phyloP scores from a whole-genome alignment of 2,329 filamentous ascomycete species.

The Hawksworthiomyces lignivorus region DNA sequence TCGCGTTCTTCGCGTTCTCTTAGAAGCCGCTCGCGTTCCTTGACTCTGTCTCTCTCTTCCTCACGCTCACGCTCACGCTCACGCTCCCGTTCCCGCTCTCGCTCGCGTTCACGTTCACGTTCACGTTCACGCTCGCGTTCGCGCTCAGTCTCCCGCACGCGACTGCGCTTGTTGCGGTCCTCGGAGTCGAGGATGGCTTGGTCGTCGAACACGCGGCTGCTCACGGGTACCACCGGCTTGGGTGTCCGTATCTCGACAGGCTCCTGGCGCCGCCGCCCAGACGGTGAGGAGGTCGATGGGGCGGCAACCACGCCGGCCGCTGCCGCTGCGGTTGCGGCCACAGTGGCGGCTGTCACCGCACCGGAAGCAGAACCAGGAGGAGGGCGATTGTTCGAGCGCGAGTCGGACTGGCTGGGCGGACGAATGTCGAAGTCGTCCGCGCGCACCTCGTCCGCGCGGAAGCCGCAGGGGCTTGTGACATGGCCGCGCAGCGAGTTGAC shows the following conservation, averaged over 20 bases:
- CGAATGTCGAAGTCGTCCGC: neutral
- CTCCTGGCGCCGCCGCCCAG: constrained; percentile 37
- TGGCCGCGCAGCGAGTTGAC: constrained; percentile 52
- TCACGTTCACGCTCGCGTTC: constrained; percentile 22
- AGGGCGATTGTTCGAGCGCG: constrained; percentile 4
- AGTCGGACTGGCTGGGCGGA: constrained; percentile 15
- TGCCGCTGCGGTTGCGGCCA: neutral
- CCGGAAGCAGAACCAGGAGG: neutral
- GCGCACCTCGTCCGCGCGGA: constrained; percentile 29
- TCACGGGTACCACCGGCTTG: constrained; percentile 67
- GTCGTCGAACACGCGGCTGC: constrained; percentile 57
- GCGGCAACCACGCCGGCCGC: neutral
- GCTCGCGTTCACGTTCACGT: constrained; percentile 15
- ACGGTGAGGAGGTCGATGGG: neutral
- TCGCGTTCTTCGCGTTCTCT: constrained; percentile 17
- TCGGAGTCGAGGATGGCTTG: constrained; percentile 19
- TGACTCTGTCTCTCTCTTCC: no score
- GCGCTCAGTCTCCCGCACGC: constrained; percentile 18
- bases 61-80: constrained; percentile 22
- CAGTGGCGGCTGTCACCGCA: neutral
- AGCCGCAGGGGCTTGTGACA: constrained; percentile 49
- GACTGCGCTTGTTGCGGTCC: constrained; percentile 22
- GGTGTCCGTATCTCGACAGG: constrained; percentile 75
- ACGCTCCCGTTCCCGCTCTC: constrained; percentile 14
- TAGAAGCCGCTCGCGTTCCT: constrained; percentile 9